phyloP scores from a whole-genome alignment of 83 land plant genomes.

The Diphasiastrum complanatum region DNA sequence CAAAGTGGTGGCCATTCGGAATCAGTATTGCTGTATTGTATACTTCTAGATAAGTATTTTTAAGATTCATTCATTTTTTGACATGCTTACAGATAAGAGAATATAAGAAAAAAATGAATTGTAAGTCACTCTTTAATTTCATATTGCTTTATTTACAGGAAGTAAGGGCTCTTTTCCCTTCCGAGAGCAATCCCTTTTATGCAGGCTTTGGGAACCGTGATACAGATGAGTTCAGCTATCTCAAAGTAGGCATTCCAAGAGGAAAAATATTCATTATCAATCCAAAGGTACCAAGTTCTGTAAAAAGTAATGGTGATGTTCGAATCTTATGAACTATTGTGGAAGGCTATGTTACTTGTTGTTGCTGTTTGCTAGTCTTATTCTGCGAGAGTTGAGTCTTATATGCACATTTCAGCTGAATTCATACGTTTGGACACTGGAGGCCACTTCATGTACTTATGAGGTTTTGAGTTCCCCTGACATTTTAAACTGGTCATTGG shows the following conservation, averaged over 20 bases:
- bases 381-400: too few relatives aligned
- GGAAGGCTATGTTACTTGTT: too few relatives aligned
- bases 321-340: background rate
- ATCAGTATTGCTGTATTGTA: background rate
- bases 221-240: constrained; percentile 19
- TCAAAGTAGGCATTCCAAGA: constrained; percentile 16
- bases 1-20: background rate
- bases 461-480: background rate
- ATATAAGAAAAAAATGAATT: background rate
- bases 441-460: too few relatives aligned
- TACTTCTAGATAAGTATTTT: background rate
- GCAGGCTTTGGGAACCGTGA: constrained; percentile 25
- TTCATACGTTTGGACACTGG: too few relatives aligned
- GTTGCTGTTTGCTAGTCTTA: too few relatives aligned
- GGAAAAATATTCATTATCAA: constrained; percentile 20
- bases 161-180: constrained; percentile 16
- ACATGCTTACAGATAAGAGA: background rate
- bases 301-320: background rate
- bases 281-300: constrained; percentile 12
- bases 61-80: background rate
- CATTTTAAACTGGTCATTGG: background rate
- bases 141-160: constrained; percentile 7
- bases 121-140: background rate
- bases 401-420: too few relatives aligned
- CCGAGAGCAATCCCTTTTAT: constrained; percentile 20